Base-by-base conservation (phyloP, 371 early-diverging fungal species). In the Dinochytrium kinnereticum region DNA sequence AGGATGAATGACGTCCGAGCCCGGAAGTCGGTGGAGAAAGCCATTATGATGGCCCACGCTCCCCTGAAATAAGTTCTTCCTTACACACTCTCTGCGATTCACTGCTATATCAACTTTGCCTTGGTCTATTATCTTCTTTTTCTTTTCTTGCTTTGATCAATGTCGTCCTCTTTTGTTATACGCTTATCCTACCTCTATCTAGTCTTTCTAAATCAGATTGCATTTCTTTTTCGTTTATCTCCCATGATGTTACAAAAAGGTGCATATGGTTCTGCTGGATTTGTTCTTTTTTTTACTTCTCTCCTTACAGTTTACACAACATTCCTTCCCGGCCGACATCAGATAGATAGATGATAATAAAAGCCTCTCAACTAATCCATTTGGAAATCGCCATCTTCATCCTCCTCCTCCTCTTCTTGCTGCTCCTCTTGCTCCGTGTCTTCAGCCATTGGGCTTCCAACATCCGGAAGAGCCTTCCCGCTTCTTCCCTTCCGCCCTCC, bases 391-490 rank as follows among this genome's bases (percentile, higher is more conserved):
- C 1, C 68, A 7, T 67, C 68, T 21, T 55, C 68, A 17, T 67
- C 73, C 2, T 55, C 74, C 13, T 21, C 51, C 15, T 69, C 73
- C 7, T 38, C 66, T 15, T 61, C 70, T 0, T 75, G 55, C 19
- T 70, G 64, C 10, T 26, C 55, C 55, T 26, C 26, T 53, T 53
- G 55, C 55, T 26, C 5, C n/a, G 26, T 24, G 55, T 53, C 55
- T 24, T 15, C 24, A n/a, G 55, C 55, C 55, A 50, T 76, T 55
- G 37, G 64, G 37, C 30, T 44, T 31, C 37, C 33, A 51, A 17
- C 34, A 7, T 24, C 55, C 57, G 1, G 15, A n/a, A 38, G 57
- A n/a, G 3, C 44, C 33, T 65, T 37, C 38, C 7, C 31, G 51
- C 68, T 15, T 31, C 64, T 24, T 36, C 70, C 31, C 24, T 50